Percentiles rank a stretch among this genome's conserved stretches.
Evolutionary conservation across 2,329 filamentous ascomycete species (phyloP).

Genomic region (Colletotrichum godetiae): DNA sequence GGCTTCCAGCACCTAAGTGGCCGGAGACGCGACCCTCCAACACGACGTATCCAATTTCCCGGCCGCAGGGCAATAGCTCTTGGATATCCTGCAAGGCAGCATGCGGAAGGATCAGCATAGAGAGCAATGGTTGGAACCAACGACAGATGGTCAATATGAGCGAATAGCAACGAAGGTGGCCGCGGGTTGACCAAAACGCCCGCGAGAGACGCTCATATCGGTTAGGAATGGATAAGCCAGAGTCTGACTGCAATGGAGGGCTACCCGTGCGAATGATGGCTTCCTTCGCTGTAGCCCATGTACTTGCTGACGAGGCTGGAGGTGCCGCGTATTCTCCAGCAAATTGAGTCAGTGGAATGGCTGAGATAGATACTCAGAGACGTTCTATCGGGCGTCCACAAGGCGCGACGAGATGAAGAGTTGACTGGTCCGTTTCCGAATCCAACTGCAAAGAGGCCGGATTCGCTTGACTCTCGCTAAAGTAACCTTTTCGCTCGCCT

Average conservation of each 20-base stretch:
- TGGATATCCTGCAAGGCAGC: conserved; percentile 8
- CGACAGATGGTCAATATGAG: background rate
- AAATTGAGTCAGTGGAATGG: background rate
- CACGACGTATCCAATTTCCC: conserved; percentile 21
- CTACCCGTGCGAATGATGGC: background rate
- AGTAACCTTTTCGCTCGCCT: background rate
- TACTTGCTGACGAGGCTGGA: background rate
- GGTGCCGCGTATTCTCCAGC: background rate
- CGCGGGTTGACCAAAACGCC: background rate
- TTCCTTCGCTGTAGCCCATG: background rate
- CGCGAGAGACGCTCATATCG: conserved; percentile 10
- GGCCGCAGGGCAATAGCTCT: conserved; percentile 22
- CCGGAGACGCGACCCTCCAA: conserved; percentile 24
- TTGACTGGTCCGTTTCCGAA: background rate
- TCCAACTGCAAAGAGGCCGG: background rate
- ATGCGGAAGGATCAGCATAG: conserved; percentile 2
- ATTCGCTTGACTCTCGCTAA: background rate
- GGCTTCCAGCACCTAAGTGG: conserved; percentile 3
- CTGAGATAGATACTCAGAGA: background rate
- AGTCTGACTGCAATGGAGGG: background rate
- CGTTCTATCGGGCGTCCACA: background rate
- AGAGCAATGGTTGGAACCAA: background rate
- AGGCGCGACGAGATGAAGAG: background rate
- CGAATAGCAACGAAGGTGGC: background rate
- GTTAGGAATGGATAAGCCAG: background rate